A percentile compares a stretch with the other conserved stretches of the same genome.
phyloP scores from a whole-genome alignment of 2,329 filamentous ascomycete genomes.

The Blastomyces percursus region DNA sequence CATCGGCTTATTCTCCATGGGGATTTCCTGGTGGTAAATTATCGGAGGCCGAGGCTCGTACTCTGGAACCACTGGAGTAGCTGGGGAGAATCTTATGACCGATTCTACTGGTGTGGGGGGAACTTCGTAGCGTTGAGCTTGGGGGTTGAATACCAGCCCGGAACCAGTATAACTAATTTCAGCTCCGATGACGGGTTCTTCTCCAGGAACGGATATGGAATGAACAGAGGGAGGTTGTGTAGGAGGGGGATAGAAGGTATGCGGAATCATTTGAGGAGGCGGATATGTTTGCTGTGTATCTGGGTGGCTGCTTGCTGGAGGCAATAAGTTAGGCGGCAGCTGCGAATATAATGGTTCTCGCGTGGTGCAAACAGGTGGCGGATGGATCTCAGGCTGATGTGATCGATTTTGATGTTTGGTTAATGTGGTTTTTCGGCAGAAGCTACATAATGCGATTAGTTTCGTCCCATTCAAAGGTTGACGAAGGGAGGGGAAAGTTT shows the following conservation, averaged over 20 bases:
- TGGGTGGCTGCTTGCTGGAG: neutral
- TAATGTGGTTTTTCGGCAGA: conserved; percentile 17
- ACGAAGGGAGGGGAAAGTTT: neutral
- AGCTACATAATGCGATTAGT: conserved; percentile 10
- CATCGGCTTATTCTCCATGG: conserved; percentile 12
- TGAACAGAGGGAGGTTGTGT: conserved; percentile 9
- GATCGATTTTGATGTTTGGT: conserved; percentile 17
- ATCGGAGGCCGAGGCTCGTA: conserved; percentile 9
- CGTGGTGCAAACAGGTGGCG: conserved; percentile 7
- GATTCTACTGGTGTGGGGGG: conserved; percentile 8
- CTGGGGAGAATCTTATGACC: conserved; percentile 5
- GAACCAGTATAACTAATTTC: conserved; percentile 11
- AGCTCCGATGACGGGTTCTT: conserved; percentile 6
- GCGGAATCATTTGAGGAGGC: conserved; percentile 6
- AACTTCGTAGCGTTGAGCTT: conserved; percentile 11
- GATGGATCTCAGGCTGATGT: conserved; percentile 12
- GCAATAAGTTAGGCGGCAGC: conserved; percentile 4
- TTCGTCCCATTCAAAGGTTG: neutral
- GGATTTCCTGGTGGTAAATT: conserved; percentile 8
- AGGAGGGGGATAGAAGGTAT: conserved; percentile 11
- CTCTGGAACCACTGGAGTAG: conserved; percentile 2
- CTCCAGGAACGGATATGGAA: conserved; percentile 9
- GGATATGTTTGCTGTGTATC: conserved; percentile 5
- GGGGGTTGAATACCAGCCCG: conserved; percentile 11
- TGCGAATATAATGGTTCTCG: conserved; percentile 12